Evolutionary conservation across 2,329 filamentous ascomycete genomes (phyloP), one percentile per base, ranked within the genome.

Genomic region (Orbilia ellipsospora): DNA sequence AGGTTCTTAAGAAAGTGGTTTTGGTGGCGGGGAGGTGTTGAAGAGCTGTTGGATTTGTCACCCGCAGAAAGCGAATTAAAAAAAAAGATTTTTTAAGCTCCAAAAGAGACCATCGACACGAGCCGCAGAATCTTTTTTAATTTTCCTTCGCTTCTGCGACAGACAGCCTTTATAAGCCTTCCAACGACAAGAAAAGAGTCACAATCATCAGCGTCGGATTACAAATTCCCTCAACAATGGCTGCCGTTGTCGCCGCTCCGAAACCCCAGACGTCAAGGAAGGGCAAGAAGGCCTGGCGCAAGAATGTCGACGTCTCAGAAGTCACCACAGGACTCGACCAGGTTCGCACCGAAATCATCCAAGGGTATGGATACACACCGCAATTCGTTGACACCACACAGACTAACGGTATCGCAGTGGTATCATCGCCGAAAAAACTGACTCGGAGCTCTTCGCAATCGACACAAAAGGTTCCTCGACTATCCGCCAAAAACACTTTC

Each of bases 201-300:
- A 36, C 31, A 36, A 10, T 4, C 31, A 36, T 2, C 31, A 6
- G 10, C 31, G 8, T 10, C 59, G 45, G 52, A 50, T 45, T 52
- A 59, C 40, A 42, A 20, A 56, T 48, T 48, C 15, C 7, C 16
- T 18, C 13, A 45, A 36, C n/a, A 73, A 26, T 68, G 59, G 45
- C 69, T 18, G 90, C 92, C 16, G 94, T 93, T 10, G 89, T 90
- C 77, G 92, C 57, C 42, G 89, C 90, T 83, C 59, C 65, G 65
- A 75, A 75, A 45, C 93, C 88, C 78, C 95, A 99, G 83, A 89
- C 93, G 26, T 98, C 94, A 4, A 88, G 95, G 81, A 99, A 99
- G 83, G 95, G 96, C 80, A 98, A 98, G 84, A 98, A 96, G 85
- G 94, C 95, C 36, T 99, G 95, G 95, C 88, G 95, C 81, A 99